These are phyloP conservation scores for Rutstroemia sp. DNA, from an alignment of 2,329 filamentous ascomycete genomes.

Conservation along the genomic window DNA sequence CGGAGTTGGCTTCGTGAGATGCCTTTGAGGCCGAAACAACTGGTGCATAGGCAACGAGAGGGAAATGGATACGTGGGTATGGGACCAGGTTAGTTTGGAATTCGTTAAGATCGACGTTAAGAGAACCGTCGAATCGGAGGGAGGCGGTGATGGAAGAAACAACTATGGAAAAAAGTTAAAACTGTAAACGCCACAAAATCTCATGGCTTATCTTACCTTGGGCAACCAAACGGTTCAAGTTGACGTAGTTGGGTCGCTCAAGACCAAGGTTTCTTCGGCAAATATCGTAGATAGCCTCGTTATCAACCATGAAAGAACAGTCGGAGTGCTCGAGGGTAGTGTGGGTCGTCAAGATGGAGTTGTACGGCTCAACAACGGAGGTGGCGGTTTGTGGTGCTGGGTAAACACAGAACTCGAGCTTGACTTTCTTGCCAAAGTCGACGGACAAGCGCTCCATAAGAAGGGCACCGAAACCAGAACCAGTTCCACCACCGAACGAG, in stretches of 20 bases:
- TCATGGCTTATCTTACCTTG: conserved; percentile 82
- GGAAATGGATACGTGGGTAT: conserved; percentile 61
- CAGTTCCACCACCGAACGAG: conserved; percentile 61
- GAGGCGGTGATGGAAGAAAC: conserved; percentile 61
- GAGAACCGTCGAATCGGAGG: conserved; percentile 56
- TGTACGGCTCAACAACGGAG: conserved; percentile 63
- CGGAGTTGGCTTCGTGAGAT: conserved; percentile 59
- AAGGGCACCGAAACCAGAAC: conserved; percentile 59
- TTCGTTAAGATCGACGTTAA: conserved; percentile 62
- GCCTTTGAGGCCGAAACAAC: conserved; percentile 54
- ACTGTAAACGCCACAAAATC: too few relatives aligned
- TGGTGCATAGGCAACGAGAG: conserved; percentile 57
- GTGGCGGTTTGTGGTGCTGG: conserved; percentile 57
- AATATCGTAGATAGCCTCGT: conserved; percentile 62
- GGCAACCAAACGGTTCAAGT: conserved; percentile 59
- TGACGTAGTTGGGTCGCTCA: conserved; percentile 55
- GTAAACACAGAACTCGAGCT: conserved; percentile 61
- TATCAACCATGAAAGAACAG: conserved; percentile 62
- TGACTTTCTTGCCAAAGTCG: conserved; percentile 62
- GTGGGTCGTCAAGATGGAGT: conserved; percentile 48
- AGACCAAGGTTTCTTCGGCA: conserved; percentile 59
- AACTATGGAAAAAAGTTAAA: conserved; percentile 30
- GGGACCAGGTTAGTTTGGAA: conserved; percentile 65
- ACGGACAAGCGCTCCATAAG: conserved; percentile 56
- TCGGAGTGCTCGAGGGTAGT: conserved; percentile 61